Base-by-base conservation (phyloP, 2,329 filamentous ascomycete genomes). In the Pleomassaria siparia region DNA sequence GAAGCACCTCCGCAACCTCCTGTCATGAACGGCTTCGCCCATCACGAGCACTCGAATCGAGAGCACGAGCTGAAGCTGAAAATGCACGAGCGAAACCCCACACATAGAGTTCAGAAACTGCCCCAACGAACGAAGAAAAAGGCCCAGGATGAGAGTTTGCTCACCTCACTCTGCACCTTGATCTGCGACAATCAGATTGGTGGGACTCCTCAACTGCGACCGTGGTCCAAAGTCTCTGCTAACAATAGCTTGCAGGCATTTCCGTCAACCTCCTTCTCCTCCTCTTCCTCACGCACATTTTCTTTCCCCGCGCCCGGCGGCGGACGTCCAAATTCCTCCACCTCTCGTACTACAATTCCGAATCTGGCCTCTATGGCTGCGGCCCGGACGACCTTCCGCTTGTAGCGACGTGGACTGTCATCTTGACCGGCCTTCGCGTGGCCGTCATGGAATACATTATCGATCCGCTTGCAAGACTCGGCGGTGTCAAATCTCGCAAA, bases 261-360 rank as follows among this genome's bases (percentile, higher is more conserved):
- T 89, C 90, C 11, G 80, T 94, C 70, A 96, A 95, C 70, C 84
- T 94, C 49, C 77, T 96, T 55, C 83, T 89, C 47, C 84, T 95
- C 56, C 83, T 96, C 55, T 84, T 87, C 69, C 83, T 95, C 55
- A 84, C 89, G 46, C 90, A 96, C 74, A 76, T 85, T 61, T 85
- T 87, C 65, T 90, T 96, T 67, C 91, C 92, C 43, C 86, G 86
- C 62, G 84, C 91, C 40, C 84, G 89, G 55, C 76, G 81, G 44
- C 84, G 88, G 63, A 95, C 91, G n/a, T 80, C 81, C 63, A 94
- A 91, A 60, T 96, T 96, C 77, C 91, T 95, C 74, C 81, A 84
- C 47, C 81, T 96, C 49, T 91, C 89, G 48, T 94, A 97, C 76
- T 85, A 86, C 72, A 88, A 92, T 66, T 73, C 83, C 0, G 66